phyloP scores from a whole-genome alignment of 2,329 filamentous ascomycete genomes.

The Aspergillus jensenii region DNA sequence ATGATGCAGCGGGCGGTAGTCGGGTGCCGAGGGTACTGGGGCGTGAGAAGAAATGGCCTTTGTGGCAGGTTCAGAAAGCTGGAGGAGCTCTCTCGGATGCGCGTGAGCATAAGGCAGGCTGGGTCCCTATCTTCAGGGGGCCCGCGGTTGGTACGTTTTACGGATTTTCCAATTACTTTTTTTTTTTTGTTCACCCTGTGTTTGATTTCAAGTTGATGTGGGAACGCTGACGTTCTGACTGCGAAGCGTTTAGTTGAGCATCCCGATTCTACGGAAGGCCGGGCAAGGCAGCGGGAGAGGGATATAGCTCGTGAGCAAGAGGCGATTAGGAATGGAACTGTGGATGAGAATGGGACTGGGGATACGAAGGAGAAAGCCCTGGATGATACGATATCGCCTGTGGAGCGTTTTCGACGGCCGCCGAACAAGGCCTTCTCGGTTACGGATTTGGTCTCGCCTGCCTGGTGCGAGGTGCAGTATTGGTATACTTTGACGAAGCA shows the following conservation, averaged over 20 bases:
- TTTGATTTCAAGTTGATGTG: neutral
- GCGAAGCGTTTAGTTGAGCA: slow-evolving; percentile 62
- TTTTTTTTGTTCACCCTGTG: slow-evolving; percentile 25
- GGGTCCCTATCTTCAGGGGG: slow-evolving; percentile 25
- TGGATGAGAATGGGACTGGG: neutral
- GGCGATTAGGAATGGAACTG: slow-evolving; percentile 18
- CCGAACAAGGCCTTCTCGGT: slow-evolving; percentile 81
- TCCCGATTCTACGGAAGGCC: slow-evolving; percentile 37
- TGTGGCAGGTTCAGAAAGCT: slow-evolving; percentile 18
- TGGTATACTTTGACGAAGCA: slow-evolving; percentile 79
- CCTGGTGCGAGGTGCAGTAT: slow-evolving; percentile 96
- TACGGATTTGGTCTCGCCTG: slow-evolving; percentile 80
- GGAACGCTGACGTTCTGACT: slow-evolving; percentile 58
- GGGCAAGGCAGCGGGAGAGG: slow-evolving; percentile 32
- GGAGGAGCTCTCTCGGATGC: slow-evolving; percentile 9
- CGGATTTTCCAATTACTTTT: slow-evolving; percentile 34
- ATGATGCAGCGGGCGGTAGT: slow-evolving; percentile 32
- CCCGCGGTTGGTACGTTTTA: slow-evolving; percentile 33
- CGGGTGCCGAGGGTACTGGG: slow-evolving; percentile 44
- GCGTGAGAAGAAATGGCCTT: slow-evolving; percentile 38
- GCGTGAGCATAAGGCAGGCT: slow-evolving; percentile 28
- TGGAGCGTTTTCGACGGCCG: slow-evolving; percentile 75
- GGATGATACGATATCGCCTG: slow-evolving; percentile 57
- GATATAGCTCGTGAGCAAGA: slow-evolving; percentile 26
- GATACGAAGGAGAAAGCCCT: slow-evolving; percentile 18